Base-by-base conservation (phyloP, 257 asterid genomes). In the Galeopsis tetrahit region DNA sequence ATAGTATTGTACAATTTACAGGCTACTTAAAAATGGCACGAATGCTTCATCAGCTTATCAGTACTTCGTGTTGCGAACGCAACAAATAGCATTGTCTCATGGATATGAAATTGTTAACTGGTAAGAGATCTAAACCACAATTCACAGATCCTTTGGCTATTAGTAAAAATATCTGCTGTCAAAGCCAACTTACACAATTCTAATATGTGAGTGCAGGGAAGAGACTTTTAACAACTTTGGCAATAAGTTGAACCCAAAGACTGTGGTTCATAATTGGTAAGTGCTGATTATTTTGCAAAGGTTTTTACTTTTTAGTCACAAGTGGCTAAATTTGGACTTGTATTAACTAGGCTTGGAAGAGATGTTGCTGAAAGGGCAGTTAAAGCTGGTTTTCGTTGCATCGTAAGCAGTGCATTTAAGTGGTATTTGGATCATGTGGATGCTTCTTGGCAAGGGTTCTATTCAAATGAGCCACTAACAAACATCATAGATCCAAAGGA, bases 41-140 rank as follows among this genome's bases (percentile, higher is more conserved):
- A 84, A 75, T 68, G 82, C 46, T 63, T 75, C 90, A 2, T 64
- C 56, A 11, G 98, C 91, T 39, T 93, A 93, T 73, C 71, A 88
- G 83, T 88, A 90, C 71, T 93, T 93, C 63, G 95, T 93, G 55
- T 71, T 93, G 80, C 72, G 78, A 66, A 91, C 91, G 61, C 98
- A 93, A 83, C 78, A 85, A 77, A 84, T 93, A 71, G 98, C 98
- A 38, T 28, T 88, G 31, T 87, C 98, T 55, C 97, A 83, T 67
- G 98, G 97, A 57, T 93, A 88, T 21, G 97, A 93, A 79, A 85
- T 90, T 77, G 87, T 93, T 66, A 93, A 93, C 86, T 93, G 98
- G 98, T 97, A 93, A 84, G 97, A 90, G 82, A 90, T 97, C 6
- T 15, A 8, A 21, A 46, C 52, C 52, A 46, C 10, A 14, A 43